Percentiles rank a stretch among this genome's conserved stretches.
Evolutionary conservation across 306 rosid species (phyloP).

Genomic region (Vigna angularis): DNA sequence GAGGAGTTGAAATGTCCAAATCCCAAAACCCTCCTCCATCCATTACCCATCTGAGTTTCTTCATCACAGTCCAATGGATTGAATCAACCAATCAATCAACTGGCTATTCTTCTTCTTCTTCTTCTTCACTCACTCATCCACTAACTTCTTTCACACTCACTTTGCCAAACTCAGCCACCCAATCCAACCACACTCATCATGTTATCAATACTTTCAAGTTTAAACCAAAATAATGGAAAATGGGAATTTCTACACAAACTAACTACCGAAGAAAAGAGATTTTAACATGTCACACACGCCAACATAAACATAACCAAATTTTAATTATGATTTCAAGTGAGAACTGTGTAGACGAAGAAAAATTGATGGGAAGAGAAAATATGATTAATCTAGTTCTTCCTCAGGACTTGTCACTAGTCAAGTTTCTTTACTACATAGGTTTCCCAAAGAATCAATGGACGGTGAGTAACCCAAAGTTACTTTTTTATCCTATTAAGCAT

Average conservation of each 20-base stretch:
- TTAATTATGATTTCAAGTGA: too few species aligned
- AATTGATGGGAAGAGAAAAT: too few species aligned
- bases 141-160: not conserved
- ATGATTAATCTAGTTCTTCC: too few species aligned
- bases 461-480: too few species aligned
- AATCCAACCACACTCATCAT: not conserved
- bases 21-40: slow-evolving; percentile 84
- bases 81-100: not conserved
- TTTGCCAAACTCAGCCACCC: not conserved
- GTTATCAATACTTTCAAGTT: not conserved
- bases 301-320: too few species aligned
- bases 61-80: slow-evolving; percentile 26
- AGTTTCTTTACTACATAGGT: too few species aligned
- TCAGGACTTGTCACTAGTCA: too few species aligned
- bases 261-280: not conserved
- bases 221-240: not conserved
- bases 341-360: too few species aligned
- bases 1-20: slow-evolving; percentile 77
- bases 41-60: slow-evolving; percentile 92
- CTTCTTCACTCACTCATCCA: not conserved
- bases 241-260: not conserved
- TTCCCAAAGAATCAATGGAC: too few species aligned
- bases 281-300: not conserved
- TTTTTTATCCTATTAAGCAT: too few species aligned
- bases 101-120: not conserved